phyloP scores from a whole-genome alignment of 106 monocot species.

The Dendrobium chrysotoxum region DNA sequence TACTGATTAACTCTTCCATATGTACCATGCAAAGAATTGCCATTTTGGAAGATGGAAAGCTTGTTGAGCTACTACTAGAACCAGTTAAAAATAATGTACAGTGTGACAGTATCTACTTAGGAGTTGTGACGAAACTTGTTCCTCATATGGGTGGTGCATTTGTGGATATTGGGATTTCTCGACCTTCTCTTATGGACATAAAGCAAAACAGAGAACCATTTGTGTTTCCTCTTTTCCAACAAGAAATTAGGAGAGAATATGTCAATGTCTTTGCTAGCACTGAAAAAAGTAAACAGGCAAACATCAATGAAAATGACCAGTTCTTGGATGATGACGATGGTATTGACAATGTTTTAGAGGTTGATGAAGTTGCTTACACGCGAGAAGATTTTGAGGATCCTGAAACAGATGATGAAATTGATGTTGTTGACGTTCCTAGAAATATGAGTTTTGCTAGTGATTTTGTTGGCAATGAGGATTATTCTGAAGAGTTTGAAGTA shows the following conservation, averaged over 20 bases:
- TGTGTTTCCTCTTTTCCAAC: conserved; percentile 58
- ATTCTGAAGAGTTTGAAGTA: conserved; percentile 42
- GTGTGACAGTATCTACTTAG: conserved; percentile 88
- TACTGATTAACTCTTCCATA: conserved; percentile 80
- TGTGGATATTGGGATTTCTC: conserved; percentile 89
- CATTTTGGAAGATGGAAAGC: conserved; percentile 80
- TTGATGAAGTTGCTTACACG: conserved; percentile 37
- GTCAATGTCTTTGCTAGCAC: conserved; percentile 25
- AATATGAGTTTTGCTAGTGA: conserved; percentile 14
- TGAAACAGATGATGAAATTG: conserved; percentile 33
- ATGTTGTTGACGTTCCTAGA: conserved; percentile 19
- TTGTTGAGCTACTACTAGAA: conserved; percentile 84
- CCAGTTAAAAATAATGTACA: conserved; percentile 95
- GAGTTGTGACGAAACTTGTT: conserved; percentile 77
- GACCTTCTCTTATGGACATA: conserved; percentile 78
- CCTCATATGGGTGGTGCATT: conserved; percentile 96
- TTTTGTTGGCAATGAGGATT: conserved; percentile 17
- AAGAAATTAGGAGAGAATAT: conserved; percentile 12
- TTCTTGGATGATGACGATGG: conserved; percentile 30
- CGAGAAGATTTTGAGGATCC: conserved; percentile 31
- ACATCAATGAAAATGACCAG: conserved; percentile 21
- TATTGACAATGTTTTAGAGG: conserved; percentile 40
- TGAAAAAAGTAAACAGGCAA: conserved; percentile 14
- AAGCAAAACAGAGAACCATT: conserved; percentile 70
- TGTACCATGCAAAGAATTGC: conserved; percentile 99